phyloP scores from a whole-genome alignment of 1,284 basidiomycete genomes.

The Melampsora larici-populina region DNA sequence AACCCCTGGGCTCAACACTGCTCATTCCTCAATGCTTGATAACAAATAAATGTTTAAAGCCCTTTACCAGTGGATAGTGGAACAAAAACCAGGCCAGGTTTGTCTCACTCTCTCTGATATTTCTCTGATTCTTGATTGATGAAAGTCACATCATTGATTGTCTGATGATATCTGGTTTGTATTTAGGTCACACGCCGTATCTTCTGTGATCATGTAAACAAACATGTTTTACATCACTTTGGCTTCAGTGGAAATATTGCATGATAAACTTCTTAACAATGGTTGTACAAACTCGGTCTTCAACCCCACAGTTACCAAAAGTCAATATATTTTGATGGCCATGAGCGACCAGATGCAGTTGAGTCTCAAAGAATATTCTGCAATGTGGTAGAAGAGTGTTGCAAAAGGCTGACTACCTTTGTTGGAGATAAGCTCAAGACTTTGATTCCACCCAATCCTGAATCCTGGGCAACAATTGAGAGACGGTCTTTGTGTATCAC shows the following conservation, averaged over 20 bases:
- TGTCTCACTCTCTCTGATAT: no score
- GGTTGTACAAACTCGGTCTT: constrained; percentile 12
- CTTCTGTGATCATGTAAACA: not conserved
- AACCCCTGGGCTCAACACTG: not conserved
- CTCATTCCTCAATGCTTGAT: constrained; percentile 15
- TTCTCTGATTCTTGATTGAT: not conserved
- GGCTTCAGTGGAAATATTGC: not conserved
- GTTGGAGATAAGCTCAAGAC: not conserved
- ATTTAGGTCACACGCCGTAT: constrained; percentile 8
- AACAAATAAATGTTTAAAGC: not conserved
- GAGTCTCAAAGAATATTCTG: not conserved
- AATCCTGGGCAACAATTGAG: not conserved
- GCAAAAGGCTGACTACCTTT: not conserved
- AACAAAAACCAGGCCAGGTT: constrained; percentile 15
- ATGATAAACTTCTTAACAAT: not conserved
- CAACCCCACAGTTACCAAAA: not conserved
- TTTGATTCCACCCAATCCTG: not conserved
- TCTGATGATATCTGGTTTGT: no score
- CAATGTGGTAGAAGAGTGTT: not conserved
- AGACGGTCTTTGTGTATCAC: constrained; percentile 12
- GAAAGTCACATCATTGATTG: not conserved
- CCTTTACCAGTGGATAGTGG: no score
- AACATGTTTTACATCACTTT: constrained; percentile 8
- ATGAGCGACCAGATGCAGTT: constrained; percentile 9
- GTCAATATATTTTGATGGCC: constrained; percentile 21